phyloP scores from a whole-genome alignment of 345 rosid genomes.

The Tarenaya hassleriana region DNA sequence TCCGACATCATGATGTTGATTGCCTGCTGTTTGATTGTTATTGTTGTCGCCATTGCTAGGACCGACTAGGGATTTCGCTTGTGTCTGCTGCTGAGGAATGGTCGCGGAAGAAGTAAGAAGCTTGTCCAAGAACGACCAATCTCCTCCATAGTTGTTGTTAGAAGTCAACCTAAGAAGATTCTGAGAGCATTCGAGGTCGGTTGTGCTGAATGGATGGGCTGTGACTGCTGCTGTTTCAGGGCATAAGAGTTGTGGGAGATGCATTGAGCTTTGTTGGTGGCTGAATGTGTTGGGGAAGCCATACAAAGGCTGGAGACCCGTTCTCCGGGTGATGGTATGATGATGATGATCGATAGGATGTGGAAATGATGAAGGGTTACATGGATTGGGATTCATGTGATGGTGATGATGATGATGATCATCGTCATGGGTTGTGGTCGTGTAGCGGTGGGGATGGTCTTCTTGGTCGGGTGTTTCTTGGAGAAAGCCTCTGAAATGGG shows the following conservation, averaged over 20 bases:
- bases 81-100: conserved; percentile 30
- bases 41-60: background rate
- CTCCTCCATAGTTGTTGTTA: conserved; percentile 47
- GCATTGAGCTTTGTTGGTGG: conserved; percentile 51
- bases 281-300: conserved; percentile 28
- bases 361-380: conserved; percentile 20
- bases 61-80: conserved; percentile 24
- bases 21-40: conserved; percentile 16
- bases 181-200: conserved; percentile 54
- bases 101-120: conserved; percentile 47
- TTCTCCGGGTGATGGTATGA: conserved; percentile 22
- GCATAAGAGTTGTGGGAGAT: conserved; percentile 77
- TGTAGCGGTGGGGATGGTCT: conserved; percentile 26
- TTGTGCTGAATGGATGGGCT: conserved; percentile 32
- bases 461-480: conserved; percentile 38
- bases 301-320: conserved; percentile 23
- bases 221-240: conserved; percentile 43
- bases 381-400: conserved; percentile 21
- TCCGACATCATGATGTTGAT: conserved; percentile 24
- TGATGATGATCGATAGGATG: conserved; percentile 23
- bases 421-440: conserved; percentile 24
- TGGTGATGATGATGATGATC: conserved; percentile 24
- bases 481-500: conserved; percentile 47
- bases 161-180: conserved; percentile 62
- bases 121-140: conserved; percentile 86